Evolutionary conservation across 192 early-diverging fungal genomes (phyloP).

Genomic region (Diversispora eburnea): DNA sequence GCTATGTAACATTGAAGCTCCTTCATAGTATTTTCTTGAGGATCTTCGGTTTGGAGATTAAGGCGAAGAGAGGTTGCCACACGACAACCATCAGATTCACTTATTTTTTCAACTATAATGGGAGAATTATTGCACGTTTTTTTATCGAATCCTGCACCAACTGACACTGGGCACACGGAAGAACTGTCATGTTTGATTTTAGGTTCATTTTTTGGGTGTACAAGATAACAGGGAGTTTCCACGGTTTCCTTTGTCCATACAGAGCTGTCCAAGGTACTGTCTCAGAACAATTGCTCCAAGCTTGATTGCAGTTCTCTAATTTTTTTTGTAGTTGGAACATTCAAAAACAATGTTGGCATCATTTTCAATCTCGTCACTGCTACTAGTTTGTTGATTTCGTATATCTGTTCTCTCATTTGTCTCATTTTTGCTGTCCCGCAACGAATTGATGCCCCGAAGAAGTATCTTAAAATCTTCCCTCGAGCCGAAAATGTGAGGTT

Average conservation of each 20-base stretch:
- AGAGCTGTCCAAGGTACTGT: constrained; percentile 5
- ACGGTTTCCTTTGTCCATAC: neutral
- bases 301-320: neutral
- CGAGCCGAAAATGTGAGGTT: too few relatives aligned
- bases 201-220: constrained; percentile 10
- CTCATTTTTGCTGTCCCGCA: too few relatives aligned
- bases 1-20: constrained; percentile 14
- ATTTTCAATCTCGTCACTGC: too few relatives aligned
- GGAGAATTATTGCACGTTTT: constrained; percentile 4
- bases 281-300: constrained; percentile 7
- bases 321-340: constrained; percentile 17
- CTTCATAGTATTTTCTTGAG: neutral
- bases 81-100: constrained; percentile 16
- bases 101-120: constrained; percentile 13
- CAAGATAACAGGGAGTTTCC: constrained; percentile 6
- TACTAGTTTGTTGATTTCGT: too few relatives aligned
- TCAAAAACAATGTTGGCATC: constrained; percentile 4
- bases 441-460: too few relatives aligned
- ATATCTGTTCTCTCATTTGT: too few relatives aligned
- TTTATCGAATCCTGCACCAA: neutral
- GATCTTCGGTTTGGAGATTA: constrained; percentile 19
- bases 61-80: constrained; percentile 14
- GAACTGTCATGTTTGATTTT: neutral
- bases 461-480: too few relatives aligned
- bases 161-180: constrained; percentile 3